Evolutionary conservation across 139 green algal genomes (phyloP).

Genomic region (Trebouxia sp.): DNA sequence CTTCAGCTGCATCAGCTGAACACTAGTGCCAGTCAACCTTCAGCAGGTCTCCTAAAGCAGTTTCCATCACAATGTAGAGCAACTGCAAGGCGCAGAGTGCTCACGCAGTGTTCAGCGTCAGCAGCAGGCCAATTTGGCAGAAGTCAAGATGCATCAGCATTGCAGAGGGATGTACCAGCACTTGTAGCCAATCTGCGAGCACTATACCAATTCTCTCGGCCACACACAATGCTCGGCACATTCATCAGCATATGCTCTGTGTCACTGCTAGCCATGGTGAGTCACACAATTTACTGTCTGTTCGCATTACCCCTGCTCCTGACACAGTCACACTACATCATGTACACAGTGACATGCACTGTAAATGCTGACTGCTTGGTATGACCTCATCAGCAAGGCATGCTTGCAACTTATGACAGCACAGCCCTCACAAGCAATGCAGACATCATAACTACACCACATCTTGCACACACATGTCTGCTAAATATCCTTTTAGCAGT

Average conservation of each 20-base stretch:
- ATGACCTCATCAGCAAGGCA: no score
- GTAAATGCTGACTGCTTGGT: no score
- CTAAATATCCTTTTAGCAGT: not conserved
- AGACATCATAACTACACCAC: not conserved
- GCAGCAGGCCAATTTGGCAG: conserved; percentile 7
- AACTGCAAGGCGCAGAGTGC: conserved; percentile 31
- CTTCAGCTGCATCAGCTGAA: no score
- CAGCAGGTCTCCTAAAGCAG: not conserved
- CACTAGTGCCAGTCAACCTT: no score
- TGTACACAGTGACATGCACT: no score
- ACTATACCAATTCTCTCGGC: conserved; percentile 73
- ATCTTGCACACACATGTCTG: not conserved
- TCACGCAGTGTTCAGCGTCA: conserved; percentile 10
- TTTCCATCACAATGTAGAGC: no score
- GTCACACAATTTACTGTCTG: conserved; percentile 6
- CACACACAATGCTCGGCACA: conserved; percentile 93
- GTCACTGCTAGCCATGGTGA: conserved; percentile 73
- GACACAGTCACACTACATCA: no score
- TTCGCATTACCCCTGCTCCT: no score
- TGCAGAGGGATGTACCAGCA: not conserved
- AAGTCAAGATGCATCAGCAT: not conserved
- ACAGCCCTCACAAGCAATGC: not conserved
- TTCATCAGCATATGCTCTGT: conserved; percentile 79
- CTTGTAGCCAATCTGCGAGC: not conserved
- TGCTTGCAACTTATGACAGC: no score